Evolutionary conservation across 257 asterid genomes (phyloP).

Genomic region (Cordia subcordata): DNA sequence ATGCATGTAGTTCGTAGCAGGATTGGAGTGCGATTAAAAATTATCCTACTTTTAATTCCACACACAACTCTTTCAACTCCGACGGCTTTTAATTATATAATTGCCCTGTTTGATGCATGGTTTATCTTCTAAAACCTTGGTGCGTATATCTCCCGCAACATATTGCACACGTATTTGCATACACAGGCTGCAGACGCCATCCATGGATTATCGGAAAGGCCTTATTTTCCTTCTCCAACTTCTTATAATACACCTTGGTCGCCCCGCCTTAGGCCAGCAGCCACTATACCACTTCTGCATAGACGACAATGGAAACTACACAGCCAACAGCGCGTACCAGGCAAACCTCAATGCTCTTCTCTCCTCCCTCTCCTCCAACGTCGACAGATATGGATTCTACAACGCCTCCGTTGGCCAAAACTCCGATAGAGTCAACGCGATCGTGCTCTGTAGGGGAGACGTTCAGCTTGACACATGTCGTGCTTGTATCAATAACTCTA

Average conservation of each 20-base stretch:
- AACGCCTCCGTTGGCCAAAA: slow-evolving; percentile 17
- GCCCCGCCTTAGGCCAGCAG: background rate
- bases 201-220: background rate
- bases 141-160: too few species aligned
- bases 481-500: slow-evolving; percentile 8
- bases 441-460: slow-evolving; percentile 35
- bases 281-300: background rate
- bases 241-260: background rate
- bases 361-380: slow-evolving; percentile 22
- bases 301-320: slow-evolving; percentile 9
- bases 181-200: too few species aligned
- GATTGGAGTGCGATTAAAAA: too few species aligned
- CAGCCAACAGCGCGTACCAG: slow-evolving; percentile 18
- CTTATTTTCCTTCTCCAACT: background rate
- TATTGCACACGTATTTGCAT: too few species aligned
- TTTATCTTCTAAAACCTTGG: too few species aligned
- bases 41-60: too few species aligned
- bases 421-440: slow-evolving; percentile 12
- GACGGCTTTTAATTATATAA: too few species aligned
- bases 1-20: too few species aligned
- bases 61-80: too few species aligned
- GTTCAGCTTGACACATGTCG: slow-evolving; percentile 18
- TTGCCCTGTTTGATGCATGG: too few species aligned
- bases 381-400: slow-evolving; percentile 23
- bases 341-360: slow-evolving; percentile 31